Percentiles rank a stretch among this genome's conserved stretches.
Evolutionary conservation across 1,139 yeast species (phyloP).

Genomic region (Komagataea norvegica): DNA sequence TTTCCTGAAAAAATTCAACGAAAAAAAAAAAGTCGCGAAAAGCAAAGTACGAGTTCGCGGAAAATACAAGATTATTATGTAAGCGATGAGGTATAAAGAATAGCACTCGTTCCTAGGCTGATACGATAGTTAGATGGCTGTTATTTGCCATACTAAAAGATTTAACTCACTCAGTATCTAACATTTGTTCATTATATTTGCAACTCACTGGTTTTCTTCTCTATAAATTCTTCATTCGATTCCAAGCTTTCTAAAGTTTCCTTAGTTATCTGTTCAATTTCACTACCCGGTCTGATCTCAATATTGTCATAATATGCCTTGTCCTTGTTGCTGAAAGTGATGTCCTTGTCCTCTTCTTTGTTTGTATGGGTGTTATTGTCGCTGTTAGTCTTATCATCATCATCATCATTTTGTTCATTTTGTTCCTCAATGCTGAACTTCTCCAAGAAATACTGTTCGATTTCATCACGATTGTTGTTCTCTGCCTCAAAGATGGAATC

Average conservation of each 20-base stretch:
- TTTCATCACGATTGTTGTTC: constrained; percentile 56
- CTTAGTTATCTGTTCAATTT: constrained; percentile 36
- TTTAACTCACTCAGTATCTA: too few species aligned
- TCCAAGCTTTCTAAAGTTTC: constrained; percentile 30
- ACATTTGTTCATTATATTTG: constrained; percentile 11
- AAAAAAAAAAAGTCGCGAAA: neutral
- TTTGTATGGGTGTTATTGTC: too few species aligned
- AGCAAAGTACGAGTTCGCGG: neutral
- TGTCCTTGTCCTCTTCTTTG: constrained; percentile 34
- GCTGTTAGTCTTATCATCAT: too few species aligned
- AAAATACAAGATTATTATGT: neutral
- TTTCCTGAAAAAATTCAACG: neutral
- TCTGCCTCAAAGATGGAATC: constrained; percentile 91
- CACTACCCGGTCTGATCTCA: constrained; percentile 34
- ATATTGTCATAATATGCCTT: constrained; percentile 24
- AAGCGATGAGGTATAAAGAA: neutral
- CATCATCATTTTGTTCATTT: constrained; percentile 55
- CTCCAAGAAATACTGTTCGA: constrained; percentile 68
- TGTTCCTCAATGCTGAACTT: constrained; percentile 69
- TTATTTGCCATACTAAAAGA: too few species aligned
- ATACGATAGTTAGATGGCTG: too few species aligned
- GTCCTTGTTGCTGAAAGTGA: constrained; percentile 26
- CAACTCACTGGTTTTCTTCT: constrained; percentile 22
- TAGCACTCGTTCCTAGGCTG: too few species aligned
- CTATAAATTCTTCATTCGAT: constrained; percentile 24